A percentile compares a stretch with the other conserved stretches of the same genome.
Conservation (phyloP, 2,329 filamentous ascomycete genomes). For the Diaporthe destruens region DNA sequence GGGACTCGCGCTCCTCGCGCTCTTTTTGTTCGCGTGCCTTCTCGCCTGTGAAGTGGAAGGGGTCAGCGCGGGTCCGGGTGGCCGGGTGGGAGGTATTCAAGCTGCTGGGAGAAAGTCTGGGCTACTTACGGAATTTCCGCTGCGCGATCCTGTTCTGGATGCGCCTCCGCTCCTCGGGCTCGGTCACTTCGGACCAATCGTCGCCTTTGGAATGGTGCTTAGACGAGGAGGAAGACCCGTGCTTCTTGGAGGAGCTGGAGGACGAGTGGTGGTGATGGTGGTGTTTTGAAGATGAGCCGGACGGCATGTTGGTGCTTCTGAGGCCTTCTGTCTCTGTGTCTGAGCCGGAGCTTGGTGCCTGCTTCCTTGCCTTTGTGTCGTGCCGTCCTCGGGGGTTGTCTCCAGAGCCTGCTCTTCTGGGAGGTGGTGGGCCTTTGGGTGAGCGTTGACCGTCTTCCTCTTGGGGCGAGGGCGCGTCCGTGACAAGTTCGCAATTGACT, state of each 20-base stretch:
- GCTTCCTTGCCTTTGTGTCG: not conserved
- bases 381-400: not conserved
- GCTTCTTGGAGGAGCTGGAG: constrained; percentile 53
- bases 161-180: constrained; percentile 78
- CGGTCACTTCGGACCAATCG: constrained; percentile 78
- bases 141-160: constrained; percentile 84
- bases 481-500: constrained; percentile 34
- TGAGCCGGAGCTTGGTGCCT: constrained; percentile 46
- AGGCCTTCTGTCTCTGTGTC: constrained; percentile 47
- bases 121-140: constrained; percentile 77
- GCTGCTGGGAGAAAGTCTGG: not conserved
- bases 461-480: not conserved
- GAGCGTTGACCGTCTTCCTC: constrained; percentile 23
- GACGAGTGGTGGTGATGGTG: constrained; percentile 44
- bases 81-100: not conserved
- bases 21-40: constrained; percentile 78
- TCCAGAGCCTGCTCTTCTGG: constrained; percentile 3
- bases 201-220: constrained; percentile 61
- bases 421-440: constrained; percentile 31
- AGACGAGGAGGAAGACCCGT: constrained; percentile 50
- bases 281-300: constrained; percentile 46
- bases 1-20: constrained; percentile 70
- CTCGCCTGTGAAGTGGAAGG: constrained; percentile 65
- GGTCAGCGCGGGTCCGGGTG: not conserved
- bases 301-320: constrained; percentile 51